Conservation (phyloP, 805 yeast species). For the Barnettozyma sucrosica region DNA sequence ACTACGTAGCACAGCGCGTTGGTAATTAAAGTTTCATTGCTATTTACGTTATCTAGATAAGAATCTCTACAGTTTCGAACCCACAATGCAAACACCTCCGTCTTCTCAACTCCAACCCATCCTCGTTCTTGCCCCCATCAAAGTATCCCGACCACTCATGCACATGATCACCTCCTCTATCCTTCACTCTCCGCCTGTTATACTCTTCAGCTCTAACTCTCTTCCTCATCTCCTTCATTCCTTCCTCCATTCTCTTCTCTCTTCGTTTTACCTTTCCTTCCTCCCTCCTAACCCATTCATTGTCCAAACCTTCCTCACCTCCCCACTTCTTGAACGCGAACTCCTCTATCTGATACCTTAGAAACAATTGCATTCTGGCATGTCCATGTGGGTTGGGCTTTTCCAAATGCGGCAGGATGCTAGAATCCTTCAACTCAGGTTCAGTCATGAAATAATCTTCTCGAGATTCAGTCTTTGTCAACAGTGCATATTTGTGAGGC, state of each 20-base stretch:
- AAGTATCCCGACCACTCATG: constrained; percentile 69
- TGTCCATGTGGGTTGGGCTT: constrained; percentile 92
- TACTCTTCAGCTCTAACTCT: constrained; percentile 88
- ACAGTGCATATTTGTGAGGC: constrained; percentile 84
- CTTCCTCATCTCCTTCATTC: constrained; percentile 80
- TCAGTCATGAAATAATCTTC: constrained; percentile 92
- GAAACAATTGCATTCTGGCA: constrained; percentile 86
- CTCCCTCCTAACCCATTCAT: constrained; percentile 88
- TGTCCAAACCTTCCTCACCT: constrained; percentile 77
- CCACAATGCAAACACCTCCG: constrained; percentile 79
- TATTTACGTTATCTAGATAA: constrained; percentile 14
- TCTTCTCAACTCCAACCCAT: constrained; percentile 37
- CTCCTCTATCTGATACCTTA: constrained; percentile 89
- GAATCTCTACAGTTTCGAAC: constrained; percentile 73
- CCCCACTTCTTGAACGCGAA: constrained; percentile 95
- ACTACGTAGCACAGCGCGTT: background rate
- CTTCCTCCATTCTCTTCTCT: constrained; percentile 73
- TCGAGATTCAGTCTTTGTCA: constrained; percentile 93
- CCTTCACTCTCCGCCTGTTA: constrained; percentile 62
- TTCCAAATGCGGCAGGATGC: constrained; percentile 67
- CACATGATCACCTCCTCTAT: constrained; percentile 54
- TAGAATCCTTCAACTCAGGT: constrained; percentile 75
- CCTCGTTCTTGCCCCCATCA: constrained; percentile 38
- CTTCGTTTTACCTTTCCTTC: constrained; percentile 61
- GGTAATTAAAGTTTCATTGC: background rate